Base-by-base conservation (phyloP, 495 filamentous ascomycete genomes). In the Trichocladium antarcticum region DNA sequence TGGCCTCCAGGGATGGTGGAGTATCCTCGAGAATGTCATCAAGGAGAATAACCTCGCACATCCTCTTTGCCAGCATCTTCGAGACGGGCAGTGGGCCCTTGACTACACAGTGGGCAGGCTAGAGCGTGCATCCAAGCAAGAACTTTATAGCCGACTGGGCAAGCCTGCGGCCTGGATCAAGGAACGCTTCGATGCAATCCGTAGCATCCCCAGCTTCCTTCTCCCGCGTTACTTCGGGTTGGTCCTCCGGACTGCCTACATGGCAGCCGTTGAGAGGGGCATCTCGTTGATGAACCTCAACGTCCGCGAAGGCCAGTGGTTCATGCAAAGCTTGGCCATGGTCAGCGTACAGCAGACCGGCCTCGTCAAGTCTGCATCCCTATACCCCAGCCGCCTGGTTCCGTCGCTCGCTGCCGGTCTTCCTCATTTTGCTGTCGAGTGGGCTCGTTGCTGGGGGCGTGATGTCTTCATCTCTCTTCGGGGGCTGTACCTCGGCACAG, bases 1-100 rank as follows among this genome's bases (percentile, higher is more conserved):
- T 48, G 93, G 93, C 38, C 75, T 99, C 22, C 93, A 99, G 63
- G 93, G 93, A 12, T 99, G 92, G 92, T 96, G 89, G 92, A 96
- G 88, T 62, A 72, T 94, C 6, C 72, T 99, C 35, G 83, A 85
- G 55, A 73, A 84, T 50, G 80, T 97, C 53, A 86, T 96, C 66
- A 75, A 72, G 34, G 80, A 92, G 49, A 99, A 99, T 59, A 74
- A 99, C 62, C 77, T 99, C 8, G 92, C 84, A 6, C 93, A 97
- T 60, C 85, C 93, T 6, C 70, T 99, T 2, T 96, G 90, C 61
- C 80, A 95, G 54, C 85, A 99, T 63, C 75, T 99, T 15, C 81
- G 93, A 14, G 75, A 94, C 39, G 93, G 93, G 1, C 80, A 87
- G 53, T 99, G 93, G 93, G 81, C 89, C n/a, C 71, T 96, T 16